phyloP scores from a whole-genome alignment of 1,284 basidiomycete species.

The Rhodofomes roseus region DNA sequence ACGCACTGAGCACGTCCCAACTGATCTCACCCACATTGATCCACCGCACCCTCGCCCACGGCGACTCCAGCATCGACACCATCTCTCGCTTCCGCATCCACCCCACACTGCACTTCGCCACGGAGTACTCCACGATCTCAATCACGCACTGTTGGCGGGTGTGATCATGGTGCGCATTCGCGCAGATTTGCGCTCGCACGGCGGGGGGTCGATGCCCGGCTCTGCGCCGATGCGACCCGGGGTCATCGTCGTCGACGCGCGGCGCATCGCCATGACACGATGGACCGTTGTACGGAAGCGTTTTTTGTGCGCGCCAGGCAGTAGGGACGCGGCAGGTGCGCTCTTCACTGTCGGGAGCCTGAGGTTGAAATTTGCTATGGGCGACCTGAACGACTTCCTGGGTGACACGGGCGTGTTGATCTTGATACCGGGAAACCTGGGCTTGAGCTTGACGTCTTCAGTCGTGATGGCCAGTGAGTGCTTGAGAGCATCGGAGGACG shows the following conservation, averaged over 20 bases:
- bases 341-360: not conserved
- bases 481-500: not conserved
- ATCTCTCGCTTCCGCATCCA: conserved; percentile 56
- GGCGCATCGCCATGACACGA: conserved; percentile 53
- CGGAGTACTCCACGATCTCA: conserved; percentile 60
- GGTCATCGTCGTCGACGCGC: conserved; percentile 42
- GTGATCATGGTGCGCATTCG: conserved; percentile 45
- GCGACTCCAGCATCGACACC: conserved; percentile 43
- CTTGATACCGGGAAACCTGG: not conserved
- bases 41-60: conserved; percentile 67
- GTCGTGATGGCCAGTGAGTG: not conserved
- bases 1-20: conserved; percentile 66
- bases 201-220: conserved; percentile 60
- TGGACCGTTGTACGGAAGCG: conserved; percentile 47
- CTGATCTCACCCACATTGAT: conserved; percentile 68
- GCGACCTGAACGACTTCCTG: not conserved
- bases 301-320: not conserved
- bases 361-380: not conserved
- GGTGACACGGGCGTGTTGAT: not conserved
- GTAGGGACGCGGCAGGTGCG: not conserved
- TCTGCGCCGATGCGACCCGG: conserved; percentile 47
- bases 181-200: conserved; percentile 48
- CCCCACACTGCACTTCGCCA: conserved; percentile 45
- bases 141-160: conserved; percentile 56
- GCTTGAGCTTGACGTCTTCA: not conserved